A percentile compares a stretch with the other conserved stretches of the same genome.
phyloP scores from a whole-genome alignment of 306 rosid genomes.

The Malus sieversii region DNA sequence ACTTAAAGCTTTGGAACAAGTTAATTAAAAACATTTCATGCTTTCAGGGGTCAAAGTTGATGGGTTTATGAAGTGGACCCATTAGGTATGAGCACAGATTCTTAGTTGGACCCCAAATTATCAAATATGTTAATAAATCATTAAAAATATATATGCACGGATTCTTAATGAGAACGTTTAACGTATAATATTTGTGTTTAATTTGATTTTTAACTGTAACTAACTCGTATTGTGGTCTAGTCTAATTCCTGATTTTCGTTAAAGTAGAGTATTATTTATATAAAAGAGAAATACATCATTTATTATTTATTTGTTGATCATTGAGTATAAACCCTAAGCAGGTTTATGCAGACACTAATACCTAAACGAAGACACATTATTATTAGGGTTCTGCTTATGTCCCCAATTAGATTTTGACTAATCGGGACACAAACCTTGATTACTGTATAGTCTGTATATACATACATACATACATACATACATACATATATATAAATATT shows the following conservation, averaged over 20 bases:
- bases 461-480: no score
- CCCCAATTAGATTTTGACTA: slow-evolving; percentile 19
- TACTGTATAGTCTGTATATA: neutral
- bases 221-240: no score
- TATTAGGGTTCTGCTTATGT: neutral
- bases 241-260: no score
- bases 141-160: no score
- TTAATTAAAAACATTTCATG: neutral
- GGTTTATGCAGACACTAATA: neutral
- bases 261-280: no score
- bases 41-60: neutral
- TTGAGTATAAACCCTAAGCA: neutral
- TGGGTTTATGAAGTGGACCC: neutral
- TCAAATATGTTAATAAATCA: neutral
- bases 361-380: neutral
- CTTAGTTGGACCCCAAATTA: neutral
- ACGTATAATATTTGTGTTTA: no score
- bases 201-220: no score
- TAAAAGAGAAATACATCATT: no score
- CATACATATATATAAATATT: slow-evolving; percentile 1
- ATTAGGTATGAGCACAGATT: neutral
- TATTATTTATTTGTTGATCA: no score
- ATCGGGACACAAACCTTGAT: neutral
- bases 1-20: neutral
- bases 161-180: no score